Conservation (phyloP, 495 filamentous ascomycete species). For the Aspergillus homomorphus region DNA sequence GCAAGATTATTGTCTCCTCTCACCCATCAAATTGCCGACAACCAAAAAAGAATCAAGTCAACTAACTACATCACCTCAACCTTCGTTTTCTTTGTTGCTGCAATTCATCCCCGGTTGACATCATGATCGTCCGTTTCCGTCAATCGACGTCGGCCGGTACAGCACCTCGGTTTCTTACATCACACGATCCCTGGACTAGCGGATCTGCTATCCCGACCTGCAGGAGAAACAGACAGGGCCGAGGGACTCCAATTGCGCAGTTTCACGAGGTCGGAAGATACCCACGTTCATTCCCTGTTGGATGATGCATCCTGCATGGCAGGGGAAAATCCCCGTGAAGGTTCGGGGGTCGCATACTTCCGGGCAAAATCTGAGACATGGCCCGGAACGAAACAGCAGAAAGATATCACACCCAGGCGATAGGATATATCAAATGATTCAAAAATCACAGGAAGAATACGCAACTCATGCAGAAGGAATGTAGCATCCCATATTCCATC, state of each 20-base stretch:
- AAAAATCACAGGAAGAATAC: neutral
- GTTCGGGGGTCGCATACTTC: neutral
- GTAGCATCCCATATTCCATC: neutral
- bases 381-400: neutral
- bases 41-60: neutral
- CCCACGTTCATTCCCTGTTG: neutral
- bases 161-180: neutral
- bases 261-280: neutral
- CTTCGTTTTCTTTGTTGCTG: neutral
- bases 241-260: neutral
- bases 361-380: neutral
- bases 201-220: neutral
- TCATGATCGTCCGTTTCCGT: constrained; percentile 11
- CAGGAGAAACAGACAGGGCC: neutral
- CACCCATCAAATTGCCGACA: neutral
- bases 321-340: neutral
- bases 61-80: neutral
- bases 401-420: neutral
- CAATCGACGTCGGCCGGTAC: neutral
- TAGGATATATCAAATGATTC: neutral
- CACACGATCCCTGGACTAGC: neutral
- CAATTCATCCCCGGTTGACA: neutral
- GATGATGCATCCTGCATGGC: neutral
- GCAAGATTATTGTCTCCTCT: neutral
- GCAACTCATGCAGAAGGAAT: neutral